Evolutionary conservation across 345 rosid genomes (phyloP).

Genomic region (Limnanthes douglasii): DNA sequence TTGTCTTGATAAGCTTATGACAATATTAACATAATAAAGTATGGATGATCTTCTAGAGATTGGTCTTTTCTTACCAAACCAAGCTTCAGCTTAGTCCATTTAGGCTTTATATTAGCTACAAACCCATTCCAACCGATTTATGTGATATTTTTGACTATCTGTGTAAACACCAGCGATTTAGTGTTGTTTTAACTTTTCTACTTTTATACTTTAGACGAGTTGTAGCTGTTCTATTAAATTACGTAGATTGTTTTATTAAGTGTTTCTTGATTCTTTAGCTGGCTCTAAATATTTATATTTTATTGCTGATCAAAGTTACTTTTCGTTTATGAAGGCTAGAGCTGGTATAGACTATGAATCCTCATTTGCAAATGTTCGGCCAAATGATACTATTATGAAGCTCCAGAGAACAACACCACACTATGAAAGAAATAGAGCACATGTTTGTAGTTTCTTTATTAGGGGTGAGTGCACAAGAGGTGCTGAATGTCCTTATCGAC

Average conservation of each 20-base stretch:
- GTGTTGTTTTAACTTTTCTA: no score
- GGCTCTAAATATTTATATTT: neutral
- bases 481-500: conserved; percentile 89
- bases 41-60: no score
- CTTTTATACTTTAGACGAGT: neutral
- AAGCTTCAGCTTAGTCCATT: no score
- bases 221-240: no score
- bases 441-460: conserved; percentile 87
- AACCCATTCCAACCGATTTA: no score
- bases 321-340: conserved; percentile 46
- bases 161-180: no score
- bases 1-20: no score
- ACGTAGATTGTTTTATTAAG: no score
- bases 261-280: neutral
- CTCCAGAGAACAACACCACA: conserved; percentile 91
- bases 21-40: no score
- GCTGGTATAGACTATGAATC: conserved; percentile 97
- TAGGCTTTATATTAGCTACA: no score
- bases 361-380: conserved; percentile 69
- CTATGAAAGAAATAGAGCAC: conserved; percentile 86
- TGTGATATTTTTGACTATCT: no score
- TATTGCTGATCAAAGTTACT: conserved; percentile 1
- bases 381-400: conserved; percentile 84
- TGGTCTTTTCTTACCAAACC: no score
- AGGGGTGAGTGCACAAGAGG: conserved; percentile 97